A percentile compares a stretch with the other conserved stretches of the same genome.
Conservation (phyloP, 106 monocot species). For the Dendrobium officinale region DNA sequence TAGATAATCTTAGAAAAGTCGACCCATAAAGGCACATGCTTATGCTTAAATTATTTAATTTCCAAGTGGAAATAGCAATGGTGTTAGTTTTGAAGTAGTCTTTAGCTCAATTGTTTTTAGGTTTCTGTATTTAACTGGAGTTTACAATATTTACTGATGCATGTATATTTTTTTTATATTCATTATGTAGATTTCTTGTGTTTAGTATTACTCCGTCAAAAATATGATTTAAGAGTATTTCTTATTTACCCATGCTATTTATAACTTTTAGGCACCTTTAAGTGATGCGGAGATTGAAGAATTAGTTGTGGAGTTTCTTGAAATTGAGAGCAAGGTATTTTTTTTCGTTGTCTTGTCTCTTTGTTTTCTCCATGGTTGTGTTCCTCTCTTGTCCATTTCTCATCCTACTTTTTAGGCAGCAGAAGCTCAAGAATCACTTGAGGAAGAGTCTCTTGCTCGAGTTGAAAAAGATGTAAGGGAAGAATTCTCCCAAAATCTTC, state of each 20-base stretch:
- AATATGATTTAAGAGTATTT: background rate
- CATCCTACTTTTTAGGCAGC: slow-evolving; percentile 61
- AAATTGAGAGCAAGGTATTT: slow-evolving; percentile 87
- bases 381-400: slow-evolving; percentile 17
- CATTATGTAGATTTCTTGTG: background rate
- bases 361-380: background rate
- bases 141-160: background rate
- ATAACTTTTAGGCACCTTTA: slow-evolving; percentile 41
- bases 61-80: too few relatives aligned
- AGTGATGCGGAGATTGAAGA: slow-evolving; percentile 85
- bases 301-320: slow-evolving; percentile 74
- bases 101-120: background rate
- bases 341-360: slow-evolving; percentile 3
- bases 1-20: too few relatives aligned
- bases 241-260: slow-evolving; percentile 4
- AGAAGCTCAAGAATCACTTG: slow-evolving; percentile 94
- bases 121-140: background rate
- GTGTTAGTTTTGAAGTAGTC: background rate
- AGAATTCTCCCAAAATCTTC: slow-evolving; percentile 63
- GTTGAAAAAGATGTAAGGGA: slow-evolving; percentile 81
- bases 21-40: too few relatives aligned
- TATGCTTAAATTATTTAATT: too few relatives aligned
- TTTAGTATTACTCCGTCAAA: background rate
- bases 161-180: background rate
- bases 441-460: slow-evolving; percentile 68